Evolutionary conservation across 768 basidiomycete species (phyloP).

Genomic region (Trametes punicea): DNA sequence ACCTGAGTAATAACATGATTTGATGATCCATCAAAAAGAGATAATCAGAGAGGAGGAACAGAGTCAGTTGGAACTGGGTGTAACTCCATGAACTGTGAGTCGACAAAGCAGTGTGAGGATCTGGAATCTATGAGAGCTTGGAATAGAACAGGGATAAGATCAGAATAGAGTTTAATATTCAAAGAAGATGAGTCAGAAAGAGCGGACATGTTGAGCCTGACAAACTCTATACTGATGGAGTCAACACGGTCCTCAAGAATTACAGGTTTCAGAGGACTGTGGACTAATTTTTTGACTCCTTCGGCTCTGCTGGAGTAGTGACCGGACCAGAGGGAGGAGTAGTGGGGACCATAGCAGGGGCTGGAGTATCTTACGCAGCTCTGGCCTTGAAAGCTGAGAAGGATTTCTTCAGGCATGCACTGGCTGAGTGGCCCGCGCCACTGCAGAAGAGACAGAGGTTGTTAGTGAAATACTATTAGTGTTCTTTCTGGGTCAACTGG

Average conservation of each 20-base stretch:
- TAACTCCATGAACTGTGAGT: background rate
- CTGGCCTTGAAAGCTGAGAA: too few species aligned
- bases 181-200: slow-evolving; percentile 2
- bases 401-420: too few species aligned
- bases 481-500: too few species aligned
- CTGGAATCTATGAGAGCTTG: slow-evolving; percentile 4
- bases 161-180: background rate
- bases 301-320: too few species aligned
- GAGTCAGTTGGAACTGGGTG: background rate
- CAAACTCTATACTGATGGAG: background rate
- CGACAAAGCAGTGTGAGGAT: slow-evolving; percentile 4
- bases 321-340: too few species aligned
- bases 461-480: too few species aligned
- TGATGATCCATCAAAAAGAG: background rate
- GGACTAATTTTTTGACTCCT: slow-evolving; percentile 10
- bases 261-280: background rate
- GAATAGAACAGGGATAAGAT: background rate
- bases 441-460: too few species aligned
- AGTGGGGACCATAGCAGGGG: background rate
- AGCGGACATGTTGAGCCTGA: slow-evolving; percentile 10
- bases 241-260: slow-evolving; percentile 3
- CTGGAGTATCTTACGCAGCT: background rate
- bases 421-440: too few species aligned
- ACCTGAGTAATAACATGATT: background rate
- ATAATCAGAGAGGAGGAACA: background rate